Evolutionary conservation across 2,329 filamentous ascomycete species (phyloP), one percentile per base, ranked within the genome.

Genomic region (Aspergillus pseudoglaucus): DNA sequence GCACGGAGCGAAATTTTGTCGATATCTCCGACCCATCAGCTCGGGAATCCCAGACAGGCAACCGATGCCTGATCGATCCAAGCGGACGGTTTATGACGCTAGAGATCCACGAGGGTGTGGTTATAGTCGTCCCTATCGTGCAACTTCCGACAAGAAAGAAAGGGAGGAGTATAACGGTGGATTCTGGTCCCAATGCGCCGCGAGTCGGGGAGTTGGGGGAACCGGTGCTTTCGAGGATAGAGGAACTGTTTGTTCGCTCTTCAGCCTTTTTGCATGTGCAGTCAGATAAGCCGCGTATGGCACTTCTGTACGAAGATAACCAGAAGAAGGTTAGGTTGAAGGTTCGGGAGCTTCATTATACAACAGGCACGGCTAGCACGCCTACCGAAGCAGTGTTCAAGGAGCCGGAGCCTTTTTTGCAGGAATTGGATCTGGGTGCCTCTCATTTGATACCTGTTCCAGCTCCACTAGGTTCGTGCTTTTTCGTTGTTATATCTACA

Each of bases 1-100:
- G 70, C 33, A 84, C 81, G 3, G 63, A 82, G 55, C 76, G 80
- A 66, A 76, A 73, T 50, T 81, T 78, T 64, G 73, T 80, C 39
- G 78, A 84, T 57, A 70, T 84, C 47, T 74, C 79, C 30, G 80
- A 83, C 59, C 79, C 79, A 58, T 77, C 78, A 8, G 75, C 80
- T 25, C 70, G 88, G 45, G 87, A 94, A 61, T 85, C 86, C 6
- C 87, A 91, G 65, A 90, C 87, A 50, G 85, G 87, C 56, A 88
- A 94, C 67, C 79, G 87, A 59, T 91, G 88, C 58, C 75, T 90
- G 52, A 83, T 95, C 4, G 91, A 97, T 64, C 90, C 90, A 0
- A 85, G 84, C 0, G 84, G 86, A 6, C 72, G 75, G 20, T 84
- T 82, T 64, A 76, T 87, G 75, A 81, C 80, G 3, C 62, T 87